Evolutionary conservation across 2,329 filamentous ascomycete genomes (phyloP).

Genomic region (Emmonsia crescens): DNA sequence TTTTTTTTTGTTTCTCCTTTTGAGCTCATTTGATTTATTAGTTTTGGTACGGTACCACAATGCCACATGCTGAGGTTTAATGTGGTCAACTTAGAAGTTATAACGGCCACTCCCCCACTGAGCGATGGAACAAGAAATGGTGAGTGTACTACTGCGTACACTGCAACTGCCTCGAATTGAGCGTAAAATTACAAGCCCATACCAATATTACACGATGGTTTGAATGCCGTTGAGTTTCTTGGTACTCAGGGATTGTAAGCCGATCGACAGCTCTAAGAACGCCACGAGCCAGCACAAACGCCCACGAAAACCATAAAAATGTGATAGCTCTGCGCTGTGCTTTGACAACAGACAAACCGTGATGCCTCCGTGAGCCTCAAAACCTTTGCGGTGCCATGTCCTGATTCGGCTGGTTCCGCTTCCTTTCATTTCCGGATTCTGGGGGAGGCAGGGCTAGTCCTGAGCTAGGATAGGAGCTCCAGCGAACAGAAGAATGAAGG

Average conservation of each 20-base stretch:
- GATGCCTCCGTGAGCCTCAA: background rate
- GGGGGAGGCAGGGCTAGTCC: background rate
- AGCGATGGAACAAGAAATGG: background rate
- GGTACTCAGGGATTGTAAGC: background rate
- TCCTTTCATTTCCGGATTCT: background rate
- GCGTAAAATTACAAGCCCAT: background rate
- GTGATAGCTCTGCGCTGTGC: background rate
- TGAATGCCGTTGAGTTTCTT: background rate
- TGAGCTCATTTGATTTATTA: background rate
- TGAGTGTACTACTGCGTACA: background rate
- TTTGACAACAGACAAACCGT: background rate
- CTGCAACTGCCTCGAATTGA: background rate
- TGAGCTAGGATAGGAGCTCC: background rate
- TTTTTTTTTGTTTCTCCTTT: background rate
- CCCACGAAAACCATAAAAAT: background rate
- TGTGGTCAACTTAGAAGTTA: background rate
- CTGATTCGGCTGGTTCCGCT: background rate
- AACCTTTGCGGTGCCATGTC: background rate
- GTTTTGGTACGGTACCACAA: background rate
- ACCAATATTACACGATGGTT: background rate
- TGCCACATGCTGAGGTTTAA: background rate
- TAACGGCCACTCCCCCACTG: background rate
- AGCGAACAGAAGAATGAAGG: too few species aligned
- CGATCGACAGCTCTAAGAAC: background rate
- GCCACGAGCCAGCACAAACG: background rate